Base-by-base conservation (phyloP, 441 rosid species). In the Omphalea diandra region DNA sequence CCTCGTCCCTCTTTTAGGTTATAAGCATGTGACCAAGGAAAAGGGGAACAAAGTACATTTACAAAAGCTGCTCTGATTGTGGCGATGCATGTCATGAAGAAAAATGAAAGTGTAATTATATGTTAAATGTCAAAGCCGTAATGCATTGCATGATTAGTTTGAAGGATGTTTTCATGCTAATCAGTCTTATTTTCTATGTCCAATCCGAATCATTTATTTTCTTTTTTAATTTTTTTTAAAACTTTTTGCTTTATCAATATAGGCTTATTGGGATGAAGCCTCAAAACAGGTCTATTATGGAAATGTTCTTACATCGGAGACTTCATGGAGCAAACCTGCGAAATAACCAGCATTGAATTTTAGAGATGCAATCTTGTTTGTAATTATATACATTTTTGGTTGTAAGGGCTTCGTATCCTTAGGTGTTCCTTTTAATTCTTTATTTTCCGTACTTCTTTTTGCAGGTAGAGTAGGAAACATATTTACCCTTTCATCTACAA, bases 221-320 rank as follows among this genome's bases (percentile, higher is more conserved):
- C 0, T 44, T 29, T 41, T 12, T 27, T 12, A 5, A 44, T 0
- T 32, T n/a, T 22, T 11, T 1, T 36, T 31, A 11, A 27, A 38
- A n/a, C 11, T 7, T 8, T 18, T 20, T 24, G n/a, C 61, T 38
- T 17, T 24, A 38, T 22, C 8, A 41, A 8, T 36, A 14, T 83
- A 88, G 93, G 87, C 83, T 11, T 84, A 80, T 62, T 86, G 82
- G 86, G 93, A 88, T 56, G 88, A 82, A 78, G 74, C 83, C 17
- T 84, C 86, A 5, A 86, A 83, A 69, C 82, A 84, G 77, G 83
- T 85, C 10, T 88, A 88, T 41, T 86, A 86, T 64, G 93, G 93
- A 33, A 86, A 88, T 71, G 38, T 55, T 7, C 52, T 71, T 54
- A 86, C 87, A n/a, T 82, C 88, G 7, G 83, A 88, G 75, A 88